Percentiles rank a stretch among this genome's conserved stretches.
Evolutionary conservation across 345 rosid species (phyloP).

Genomic region (Chamaenerion angustifolium): DNA sequence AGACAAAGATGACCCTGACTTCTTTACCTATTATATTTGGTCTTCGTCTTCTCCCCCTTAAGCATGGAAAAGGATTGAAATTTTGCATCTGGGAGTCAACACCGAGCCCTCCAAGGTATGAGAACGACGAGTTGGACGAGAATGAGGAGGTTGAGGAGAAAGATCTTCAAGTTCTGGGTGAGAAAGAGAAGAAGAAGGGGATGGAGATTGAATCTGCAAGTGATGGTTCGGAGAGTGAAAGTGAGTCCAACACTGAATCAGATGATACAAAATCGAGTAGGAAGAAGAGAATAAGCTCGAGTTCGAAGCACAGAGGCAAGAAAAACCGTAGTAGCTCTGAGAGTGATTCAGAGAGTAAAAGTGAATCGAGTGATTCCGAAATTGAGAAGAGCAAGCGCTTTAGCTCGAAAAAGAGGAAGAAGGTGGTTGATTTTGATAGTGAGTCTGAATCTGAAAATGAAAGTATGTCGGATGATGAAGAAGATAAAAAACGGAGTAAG

Average conservation of each 20-base stretch:
- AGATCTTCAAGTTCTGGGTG: slow-evolving; percentile 2
- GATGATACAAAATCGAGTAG: slow-evolving; percentile 17
- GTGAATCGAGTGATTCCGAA: slow-evolving; percentile 32
- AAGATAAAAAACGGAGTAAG: slow-evolving; percentile 1
- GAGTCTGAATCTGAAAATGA: slow-evolving; percentile 11
- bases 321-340: slow-evolving; percentile 13
- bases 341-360: slow-evolving; percentile 34
- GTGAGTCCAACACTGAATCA: slow-evolving; percentile 19
- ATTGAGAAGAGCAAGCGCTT: slow-evolving; percentile 25
- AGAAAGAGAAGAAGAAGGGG: slow-evolving; percentile 22
- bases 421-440: slow-evolving; percentile 18
- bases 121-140: slow-evolving; percentile 15
- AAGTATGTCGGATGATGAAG: slow-evolving; percentile 6
- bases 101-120: slow-evolving; percentile 70
- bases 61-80: slow-evolving; percentile 35
- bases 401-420: slow-evolving; percentile 18
- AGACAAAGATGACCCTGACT: too few relatives aligned
- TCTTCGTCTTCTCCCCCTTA: too few relatives aligned
- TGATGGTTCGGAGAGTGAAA: slow-evolving; percentile 17
- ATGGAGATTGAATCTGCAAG: slow-evolving; percentile 28
- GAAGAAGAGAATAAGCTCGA: slow-evolving; percentile 18
- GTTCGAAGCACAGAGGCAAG: slow-evolving; percentile 20
- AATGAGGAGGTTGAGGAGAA: neutral
- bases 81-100: slow-evolving; percentile 59
- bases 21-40: too few relatives aligned